Conservation (phyloP, 1,284 basidiomycete genomes). For the Ceratobasidium sp. region DNA sequence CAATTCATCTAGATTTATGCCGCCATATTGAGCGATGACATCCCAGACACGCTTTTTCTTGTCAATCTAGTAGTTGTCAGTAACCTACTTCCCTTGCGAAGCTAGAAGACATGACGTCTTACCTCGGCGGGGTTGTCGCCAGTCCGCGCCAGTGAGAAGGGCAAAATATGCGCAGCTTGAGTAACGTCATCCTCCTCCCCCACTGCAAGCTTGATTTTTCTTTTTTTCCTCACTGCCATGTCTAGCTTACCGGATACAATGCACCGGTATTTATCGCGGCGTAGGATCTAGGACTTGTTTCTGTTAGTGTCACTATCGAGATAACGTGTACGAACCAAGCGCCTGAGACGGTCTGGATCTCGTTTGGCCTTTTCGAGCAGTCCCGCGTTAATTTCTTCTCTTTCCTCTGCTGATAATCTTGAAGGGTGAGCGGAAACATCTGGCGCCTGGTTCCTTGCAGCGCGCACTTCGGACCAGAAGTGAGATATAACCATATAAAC, state of each 20-base stretch:
- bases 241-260: slow-evolving; percentile 50
- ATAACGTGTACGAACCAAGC: no score
- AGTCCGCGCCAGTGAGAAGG: slow-evolving; percentile 6
- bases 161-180: slow-evolving; percentile 45
- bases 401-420: no score
- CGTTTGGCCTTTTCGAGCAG: no score
- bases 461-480: no score
- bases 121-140: slow-evolving; percentile 3
- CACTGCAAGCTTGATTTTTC: background rate
- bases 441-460: no score
- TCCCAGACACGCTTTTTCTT: slow-evolving; percentile 42
- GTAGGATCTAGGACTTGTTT: slow-evolving; percentile 50
- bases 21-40: slow-evolving; percentile 47
- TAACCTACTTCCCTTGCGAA: slow-evolving; percentile 17
- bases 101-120: background rate
- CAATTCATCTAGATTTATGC: slow-evolving; percentile 46
- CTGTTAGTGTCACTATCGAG: no score
- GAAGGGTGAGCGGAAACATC: no score
- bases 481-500: no score
- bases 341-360: no score
- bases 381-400: no score
- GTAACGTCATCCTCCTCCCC: background rate
- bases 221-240: background rate
- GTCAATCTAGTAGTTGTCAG: slow-evolving; percentile 30
- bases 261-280: slow-evolving; percentile 52